Conservation (phyloP, 2,329 filamentous ascomycete species). For the Neonectria faginata region DNA sequence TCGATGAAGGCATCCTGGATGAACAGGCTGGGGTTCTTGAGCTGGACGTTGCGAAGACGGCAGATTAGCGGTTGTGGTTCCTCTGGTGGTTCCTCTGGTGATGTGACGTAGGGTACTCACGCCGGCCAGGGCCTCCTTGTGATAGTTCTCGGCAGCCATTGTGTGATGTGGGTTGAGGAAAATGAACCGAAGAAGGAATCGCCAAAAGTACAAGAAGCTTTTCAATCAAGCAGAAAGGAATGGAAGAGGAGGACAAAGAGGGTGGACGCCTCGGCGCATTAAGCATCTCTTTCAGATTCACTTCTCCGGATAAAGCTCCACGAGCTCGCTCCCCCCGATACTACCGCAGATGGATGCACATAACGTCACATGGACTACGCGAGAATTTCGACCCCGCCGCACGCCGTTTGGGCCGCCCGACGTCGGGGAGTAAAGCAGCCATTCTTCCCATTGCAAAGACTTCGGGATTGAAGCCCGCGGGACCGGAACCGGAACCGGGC, state of each 20-base stretch:
- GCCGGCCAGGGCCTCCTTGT: conserved; percentile 44
- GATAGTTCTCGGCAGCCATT: conserved; percentile 45
- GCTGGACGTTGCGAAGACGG: conserved; percentile 27
- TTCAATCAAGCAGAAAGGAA: conserved; percentile 11
- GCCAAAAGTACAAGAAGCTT: conserved; percentile 19
- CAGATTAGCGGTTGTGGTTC: conserved; percentile 28
- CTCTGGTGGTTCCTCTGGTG: neutral
- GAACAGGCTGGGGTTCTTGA: conserved; percentile 45
- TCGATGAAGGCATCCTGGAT: conserved; percentile 47
- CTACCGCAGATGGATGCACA: conserved; percentile 11
- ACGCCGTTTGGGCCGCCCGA: conserved; percentile 27
- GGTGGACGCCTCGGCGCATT: conserved; percentile 17
- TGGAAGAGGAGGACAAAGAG: conserved; percentile 9
- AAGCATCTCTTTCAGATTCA: conserved; percentile 15
- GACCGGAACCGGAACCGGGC: conserved; percentile 44
- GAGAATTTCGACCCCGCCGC: conserved; percentile 38
- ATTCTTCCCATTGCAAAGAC: neutral
- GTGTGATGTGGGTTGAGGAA: conserved; percentile 23
- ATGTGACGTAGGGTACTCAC: conserved; percentile 29
- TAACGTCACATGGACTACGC: conserved; percentile 42
- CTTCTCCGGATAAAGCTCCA: conserved; percentile 17
- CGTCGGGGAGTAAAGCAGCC: conserved; percentile 23
- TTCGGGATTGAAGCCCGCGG: conserved; percentile 27
- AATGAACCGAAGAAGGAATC: conserved; percentile 21
- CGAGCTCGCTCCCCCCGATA: conserved; percentile 19